phyloP scores from a whole-genome alignment of 441 rosid species.

The Geranium incanum region DNA sequence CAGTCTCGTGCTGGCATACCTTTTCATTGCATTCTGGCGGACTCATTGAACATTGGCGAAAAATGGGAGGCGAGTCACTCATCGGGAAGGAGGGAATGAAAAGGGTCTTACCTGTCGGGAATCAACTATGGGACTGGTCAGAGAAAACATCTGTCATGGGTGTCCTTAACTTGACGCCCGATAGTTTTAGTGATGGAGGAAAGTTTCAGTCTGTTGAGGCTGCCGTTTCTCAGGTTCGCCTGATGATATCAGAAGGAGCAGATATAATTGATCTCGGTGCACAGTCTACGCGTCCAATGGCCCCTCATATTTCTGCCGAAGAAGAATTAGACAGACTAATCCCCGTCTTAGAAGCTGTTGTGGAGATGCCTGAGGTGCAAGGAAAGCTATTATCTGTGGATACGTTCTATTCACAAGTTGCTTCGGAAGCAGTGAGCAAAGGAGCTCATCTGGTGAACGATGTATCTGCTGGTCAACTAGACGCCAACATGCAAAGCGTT shows the following conservation, averaged over 20 bases:
- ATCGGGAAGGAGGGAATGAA: constrained; percentile 70
- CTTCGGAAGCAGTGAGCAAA: constrained; percentile 60
- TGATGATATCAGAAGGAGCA: constrained; percentile 68
- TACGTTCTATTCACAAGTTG: constrained; percentile 82
- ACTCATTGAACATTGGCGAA: constrained; percentile 59
- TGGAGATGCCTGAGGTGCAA: constrained; percentile 72
- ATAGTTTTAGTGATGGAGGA: constrained; percentile 95
- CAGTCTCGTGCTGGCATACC: constrained; percentile 74
- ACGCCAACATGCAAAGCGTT: constrained; percentile 55
- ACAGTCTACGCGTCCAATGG: constrained; percentile 86
- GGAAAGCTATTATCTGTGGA: constrained; percentile 75
- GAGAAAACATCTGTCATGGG: constrained; percentile 73
- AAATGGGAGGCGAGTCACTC: constrained; percentile 62
- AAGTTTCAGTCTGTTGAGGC: constrained; percentile 52
- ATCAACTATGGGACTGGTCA: constrained; percentile 73
- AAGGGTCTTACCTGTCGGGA: constrained; percentile 72
- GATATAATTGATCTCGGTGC: constrained; percentile 88
- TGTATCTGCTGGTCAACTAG: constrained; percentile 75
- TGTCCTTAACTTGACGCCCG: constrained; percentile 81
- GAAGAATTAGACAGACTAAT: constrained; percentile 71
- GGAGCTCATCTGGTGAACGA: constrained; percentile 88
- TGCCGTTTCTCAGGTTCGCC: constrained; percentile 61
- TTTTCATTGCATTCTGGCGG: constrained; percentile 46
- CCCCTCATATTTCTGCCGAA: constrained; percentile 48
- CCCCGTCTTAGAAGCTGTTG: constrained; percentile 64